These are phyloP conservation scores for Mucor plumbeus DNA, from an alignment of 371 early-diverging fungal species.

Conservation along the genomic window DNA sequence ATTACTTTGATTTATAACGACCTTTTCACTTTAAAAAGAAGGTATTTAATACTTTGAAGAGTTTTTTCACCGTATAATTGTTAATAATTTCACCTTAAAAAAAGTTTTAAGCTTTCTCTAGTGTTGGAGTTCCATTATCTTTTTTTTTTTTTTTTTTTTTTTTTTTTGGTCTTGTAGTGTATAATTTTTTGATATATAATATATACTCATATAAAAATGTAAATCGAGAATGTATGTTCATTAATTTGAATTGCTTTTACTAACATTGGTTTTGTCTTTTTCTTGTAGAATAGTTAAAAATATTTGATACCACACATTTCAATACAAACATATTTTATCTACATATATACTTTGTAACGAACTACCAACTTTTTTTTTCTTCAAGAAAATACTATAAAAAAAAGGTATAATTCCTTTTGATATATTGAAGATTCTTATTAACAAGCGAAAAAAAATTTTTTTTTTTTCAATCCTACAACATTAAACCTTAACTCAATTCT, in stretches of 20 bases:
- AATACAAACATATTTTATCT: neutral
- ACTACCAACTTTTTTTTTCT: conserved; percentile 2
- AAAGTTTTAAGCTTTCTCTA: neutral
- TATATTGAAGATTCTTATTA: neutral
- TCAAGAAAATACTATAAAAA: neutral
- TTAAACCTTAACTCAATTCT: neutral
- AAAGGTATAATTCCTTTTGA: neutral
- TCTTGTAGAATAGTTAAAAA: neutral
- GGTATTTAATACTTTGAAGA: neutral
- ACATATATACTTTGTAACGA: neutral
- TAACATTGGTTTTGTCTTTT: neutral
- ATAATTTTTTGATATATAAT: neutral
- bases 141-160: neutral
- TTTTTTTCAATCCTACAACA: neutral
- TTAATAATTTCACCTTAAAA: neutral
- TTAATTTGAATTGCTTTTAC: neutral
- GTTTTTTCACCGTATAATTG: neutral
- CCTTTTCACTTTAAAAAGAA: neutral
- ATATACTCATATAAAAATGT: neutral
- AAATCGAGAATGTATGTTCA: neutral
- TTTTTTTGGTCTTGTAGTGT: neutral
- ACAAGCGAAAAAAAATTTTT: conserved; percentile 13
- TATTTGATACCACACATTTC: neutral
- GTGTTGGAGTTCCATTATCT: neutral
- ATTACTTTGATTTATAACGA: neutral